Evolutionary conservation across 192 early-diverging fungal genomes (phyloP), one percentile per base, ranked within the genome.

Genomic region (Coemansia sp.): DNA sequence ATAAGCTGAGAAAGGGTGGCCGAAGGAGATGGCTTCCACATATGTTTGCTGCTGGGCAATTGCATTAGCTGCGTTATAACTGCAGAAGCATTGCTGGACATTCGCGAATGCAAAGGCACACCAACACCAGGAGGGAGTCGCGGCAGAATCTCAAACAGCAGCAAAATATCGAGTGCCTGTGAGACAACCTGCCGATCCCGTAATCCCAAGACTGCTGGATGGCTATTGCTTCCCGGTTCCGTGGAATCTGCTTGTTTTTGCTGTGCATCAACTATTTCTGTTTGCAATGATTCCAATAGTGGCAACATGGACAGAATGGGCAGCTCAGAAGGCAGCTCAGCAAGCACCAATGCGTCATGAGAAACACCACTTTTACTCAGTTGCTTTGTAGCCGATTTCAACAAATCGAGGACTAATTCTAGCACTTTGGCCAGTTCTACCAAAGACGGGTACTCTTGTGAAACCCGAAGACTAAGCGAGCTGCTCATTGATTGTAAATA

Each of bases 71-170:
- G 14, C 16, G 36, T 21, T 14, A 57, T 30, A 7, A 64, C 50
- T 2, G 51, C 43, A 1, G 66, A 67, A 1, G 60, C 66, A 5
- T 71, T 52, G n/a, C 83, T 87, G 31, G 79, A 65, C 3, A 84
- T 3, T 3, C 61, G 44, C 19, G 49, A 55, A n/a, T 21, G 28
- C 16, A 50, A 13, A 1, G 55, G 55, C 19, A 91, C 72, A 1
- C 89, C 91, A 0, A 90, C 84, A 12, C 86, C 88, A 0, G 80
- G 80, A 16, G 83, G 55, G 19, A 90, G 65, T 28, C 78, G 80
- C 1, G 91, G 91, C 51, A 83, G 81, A 10, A 91, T 51, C 31
- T 69, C 73, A 30, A 77, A 77, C 10, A 70, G 15, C 14, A 77
- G 9, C 12, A 77, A 35, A 5, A 77, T 23, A 40, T 77, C 73